A percentile compares a stretch with the other conserved stretches of the same genome.
Evolutionary conservation across 2,329 filamentous ascomycete genomes (phyloP).

Genomic region (Bimuria novae-zelandiae): DNA sequence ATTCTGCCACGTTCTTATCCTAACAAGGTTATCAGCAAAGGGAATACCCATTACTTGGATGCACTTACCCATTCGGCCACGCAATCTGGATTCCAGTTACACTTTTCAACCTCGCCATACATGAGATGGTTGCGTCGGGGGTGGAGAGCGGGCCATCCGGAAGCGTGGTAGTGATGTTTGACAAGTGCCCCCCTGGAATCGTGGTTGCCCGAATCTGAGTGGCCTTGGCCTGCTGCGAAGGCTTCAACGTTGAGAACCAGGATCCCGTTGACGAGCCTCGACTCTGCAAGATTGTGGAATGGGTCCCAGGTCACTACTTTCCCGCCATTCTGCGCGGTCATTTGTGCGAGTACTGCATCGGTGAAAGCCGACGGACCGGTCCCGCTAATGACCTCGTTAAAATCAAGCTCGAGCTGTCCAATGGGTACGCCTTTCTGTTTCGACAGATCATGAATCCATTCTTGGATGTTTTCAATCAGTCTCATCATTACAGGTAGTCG

Average conservation of each 20-base stretch:
- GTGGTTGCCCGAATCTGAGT: slow-evolving; percentile 74
- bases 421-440: slow-evolving; percentile 63
- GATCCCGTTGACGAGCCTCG: slow-evolving; percentile 66
- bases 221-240: slow-evolving; percentile 73
- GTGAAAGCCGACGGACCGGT: slow-evolving; percentile 75
- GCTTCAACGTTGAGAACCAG: slow-evolving; percentile 72
- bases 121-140: slow-evolving; percentile 70
- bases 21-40: too few relatives aligned
- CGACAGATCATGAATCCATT: slow-evolving; percentile 66
- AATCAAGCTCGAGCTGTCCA: slow-evolving; percentile 67
- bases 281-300: slow-evolving; percentile 70
- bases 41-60: too few relatives aligned
- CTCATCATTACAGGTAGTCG: slow-evolving; percentile 69
- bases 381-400: slow-evolving; percentile 74
- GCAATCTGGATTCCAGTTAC: slow-evolving; percentile 71
- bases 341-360: slow-evolving; percentile 65
- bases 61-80: slow-evolving; percentile 61
- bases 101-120: slow-evolving; percentile 71
- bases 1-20: slow-evolving; percentile 65
- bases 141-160: slow-evolving; percentile 70
- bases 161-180: slow-evolving; percentile 76
- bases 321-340: slow-evolving; percentile 56
- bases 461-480: slow-evolving; percentile 70
- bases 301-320: slow-evolving; percentile 62
- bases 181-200: slow-evolving; percentile 68